Percentiles rank a stretch among this genome's conserved stretches.
Evolutionary conservation across 208 protist genomes (phyloP).

Genomic region (Crithidia bombi): DNA sequence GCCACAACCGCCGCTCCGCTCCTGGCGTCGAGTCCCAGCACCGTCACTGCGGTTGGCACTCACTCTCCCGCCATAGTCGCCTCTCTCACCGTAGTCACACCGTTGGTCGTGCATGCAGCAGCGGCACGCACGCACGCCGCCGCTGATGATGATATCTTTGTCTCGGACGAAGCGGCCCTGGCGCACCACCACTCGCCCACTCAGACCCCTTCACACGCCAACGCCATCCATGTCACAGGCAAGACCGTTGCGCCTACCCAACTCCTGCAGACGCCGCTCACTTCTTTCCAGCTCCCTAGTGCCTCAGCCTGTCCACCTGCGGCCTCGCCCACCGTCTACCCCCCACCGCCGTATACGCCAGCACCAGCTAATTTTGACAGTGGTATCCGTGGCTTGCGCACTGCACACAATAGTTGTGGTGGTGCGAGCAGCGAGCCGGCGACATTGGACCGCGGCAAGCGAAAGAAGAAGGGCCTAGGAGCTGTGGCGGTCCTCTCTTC

Average conservation of each 20-base stretch:
- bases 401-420: not conserved
- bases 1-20: not conserved
- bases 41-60: not conserved
- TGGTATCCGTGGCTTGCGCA: conserved; percentile 23
- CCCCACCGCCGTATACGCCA: not conserved
- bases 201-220: not conserved
- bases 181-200: not conserved
- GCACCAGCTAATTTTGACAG: conserved; percentile 24
- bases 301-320: not conserved
- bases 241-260: not conserved
- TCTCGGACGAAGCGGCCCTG: conserved; percentile 12
- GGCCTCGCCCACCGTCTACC: not conserved
- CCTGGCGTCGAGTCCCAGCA: not conserved
- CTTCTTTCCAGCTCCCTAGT: not conserved
- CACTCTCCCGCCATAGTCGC: too few relatives aligned
- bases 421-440: not conserved
- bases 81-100: too few relatives aligned
- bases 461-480: conserved; percentile 25
- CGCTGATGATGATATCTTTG: conserved; percentile 19
- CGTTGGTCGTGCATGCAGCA: not conserved
- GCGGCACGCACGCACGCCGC: not conserved
- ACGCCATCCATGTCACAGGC: not conserved
- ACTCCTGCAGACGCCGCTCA: not conserved
- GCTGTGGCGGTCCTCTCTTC: conserved; percentile 13
- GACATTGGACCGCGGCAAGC: not conserved